Conservation (phyloP, 2,329 filamentous ascomycete species). For the Celoporthe dispersa region DNA sequence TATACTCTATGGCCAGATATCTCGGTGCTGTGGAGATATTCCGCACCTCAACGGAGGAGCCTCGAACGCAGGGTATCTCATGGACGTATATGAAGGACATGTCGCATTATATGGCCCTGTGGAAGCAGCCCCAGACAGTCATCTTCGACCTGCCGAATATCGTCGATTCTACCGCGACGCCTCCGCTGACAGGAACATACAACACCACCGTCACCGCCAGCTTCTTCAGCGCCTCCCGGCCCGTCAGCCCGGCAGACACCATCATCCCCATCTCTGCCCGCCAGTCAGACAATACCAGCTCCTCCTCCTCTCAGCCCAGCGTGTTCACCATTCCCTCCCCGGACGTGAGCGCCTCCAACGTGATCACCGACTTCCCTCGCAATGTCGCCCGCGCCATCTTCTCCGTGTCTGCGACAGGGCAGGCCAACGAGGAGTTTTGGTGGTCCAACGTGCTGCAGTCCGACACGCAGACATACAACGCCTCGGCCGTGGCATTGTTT, state of each 20-base stretch:
- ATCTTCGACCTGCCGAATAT: conserved; percentile 71
- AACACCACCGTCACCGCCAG: conserved; percentile 65
- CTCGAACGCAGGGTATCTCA: conserved; percentile 60
- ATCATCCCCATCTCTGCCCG: conserved; percentile 70
- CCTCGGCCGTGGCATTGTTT: conserved; percentile 56
- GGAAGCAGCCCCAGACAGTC: conserved; percentile 62
- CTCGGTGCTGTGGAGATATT: conserved; percentile 69
- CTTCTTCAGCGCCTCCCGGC: conserved; percentile 48
- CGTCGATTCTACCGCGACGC: conserved; percentile 50
- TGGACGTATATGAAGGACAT: conserved; percentile 72
- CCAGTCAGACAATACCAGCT: conserved; percentile 47
- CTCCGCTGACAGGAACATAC: conserved; percentile 56
- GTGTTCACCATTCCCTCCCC: conserved; percentile 66
- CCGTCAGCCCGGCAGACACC: conserved; percentile 58
- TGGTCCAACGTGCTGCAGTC: conserved; percentile 75
- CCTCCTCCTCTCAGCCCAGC: conserved; percentile 53
- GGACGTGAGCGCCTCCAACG: conserved; percentile 59
- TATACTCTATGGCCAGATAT: conserved; percentile 43
- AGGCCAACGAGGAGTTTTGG: conserved; percentile 82
- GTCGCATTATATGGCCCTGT: conserved; percentile 62
- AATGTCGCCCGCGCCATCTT: conserved; percentile 73
- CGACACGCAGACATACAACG: conserved; percentile 61
- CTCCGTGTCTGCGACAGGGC: conserved; percentile 75
- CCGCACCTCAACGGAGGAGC: conserved; percentile 70
- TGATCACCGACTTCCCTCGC: conserved; percentile 61